A percentile compares a stretch with the other conserved stretches of the same genome.
phyloP scores from a whole-genome alignment of 306 rosid species.

The Castanea crenata region DNA sequence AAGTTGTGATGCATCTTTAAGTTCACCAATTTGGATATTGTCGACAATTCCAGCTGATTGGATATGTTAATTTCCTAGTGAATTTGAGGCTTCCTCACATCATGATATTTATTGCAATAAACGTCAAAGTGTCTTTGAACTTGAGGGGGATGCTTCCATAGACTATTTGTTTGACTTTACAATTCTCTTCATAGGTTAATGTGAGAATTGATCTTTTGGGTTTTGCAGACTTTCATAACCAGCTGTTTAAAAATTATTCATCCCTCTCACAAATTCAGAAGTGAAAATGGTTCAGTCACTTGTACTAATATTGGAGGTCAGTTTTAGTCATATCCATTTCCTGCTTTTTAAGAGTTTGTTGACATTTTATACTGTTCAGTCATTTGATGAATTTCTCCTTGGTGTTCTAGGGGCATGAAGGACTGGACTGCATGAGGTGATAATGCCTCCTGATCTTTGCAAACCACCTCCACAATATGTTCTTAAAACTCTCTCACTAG shows the following conservation, averaged over 20 bases:
- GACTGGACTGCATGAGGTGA: constrained; percentile 48
- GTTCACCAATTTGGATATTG: constrained; percentile 59
- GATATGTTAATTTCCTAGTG: constrained; percentile 54
- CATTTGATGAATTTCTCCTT: constrained; percentile 24
- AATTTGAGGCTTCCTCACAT: constrained; percentile 39
- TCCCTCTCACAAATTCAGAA: constrained; percentile 80
- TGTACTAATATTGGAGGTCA: constrained; percentile 7
- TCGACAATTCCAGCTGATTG: constrained; percentile 62
- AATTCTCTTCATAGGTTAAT: constrained; percentile 1
- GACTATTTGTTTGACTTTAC: constrained; percentile 61
- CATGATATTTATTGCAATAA: constrained; percentile 35
- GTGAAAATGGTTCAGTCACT: constrained; percentile 45
- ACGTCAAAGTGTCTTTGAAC: constrained; percentile 85
- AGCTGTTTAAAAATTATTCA: constrained; percentile 67
- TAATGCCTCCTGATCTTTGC: constrained; percentile 49
- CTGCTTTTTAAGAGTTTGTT: constrained; percentile 4
- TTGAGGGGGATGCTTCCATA: constrained; percentile 81
- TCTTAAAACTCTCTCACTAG: constrained; percentile 56
- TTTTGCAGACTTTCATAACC: constrained; percentile 72
- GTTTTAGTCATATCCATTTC: constrained; percentile 17
- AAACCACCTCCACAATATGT: constrained; percentile 76
- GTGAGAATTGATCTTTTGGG: constrained; percentile 23
- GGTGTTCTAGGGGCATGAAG: constrained; percentile 61
- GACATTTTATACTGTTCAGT: constrained; percentile 13
- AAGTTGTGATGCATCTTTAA: constrained; percentile 34